These are phyloP conservation scores for Kluyveromyces marxianus DNA, from an alignment of 1,139 yeast genomes.

Conservation along the genomic window DNA sequence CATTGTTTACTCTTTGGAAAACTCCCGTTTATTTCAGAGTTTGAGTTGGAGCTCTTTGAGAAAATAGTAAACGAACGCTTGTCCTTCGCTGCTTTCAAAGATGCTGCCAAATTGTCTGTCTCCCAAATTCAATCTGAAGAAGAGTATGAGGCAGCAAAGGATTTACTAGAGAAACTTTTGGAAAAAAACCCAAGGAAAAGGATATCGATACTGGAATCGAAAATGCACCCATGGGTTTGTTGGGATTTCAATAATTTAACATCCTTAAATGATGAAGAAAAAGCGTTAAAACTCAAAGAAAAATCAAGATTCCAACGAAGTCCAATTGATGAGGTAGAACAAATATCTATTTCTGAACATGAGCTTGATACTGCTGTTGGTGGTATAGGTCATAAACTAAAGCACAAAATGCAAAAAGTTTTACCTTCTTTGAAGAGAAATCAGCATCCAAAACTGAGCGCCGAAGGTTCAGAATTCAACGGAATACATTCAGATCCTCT, in stretches of 20 bases:
- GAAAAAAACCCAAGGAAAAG: constrained; percentile 66
- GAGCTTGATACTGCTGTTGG: constrained; percentile 73
- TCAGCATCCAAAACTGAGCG: neutral
- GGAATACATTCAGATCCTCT: neutral
- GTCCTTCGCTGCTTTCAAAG: constrained; percentile 50
- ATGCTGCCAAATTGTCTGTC: constrained; percentile 30
- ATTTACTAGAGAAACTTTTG: constrained; percentile 54
- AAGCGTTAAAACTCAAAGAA: constrained; percentile 15
- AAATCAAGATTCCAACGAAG: constrained; percentile 22
- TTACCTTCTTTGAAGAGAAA: neutral
- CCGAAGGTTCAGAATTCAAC: neutral
- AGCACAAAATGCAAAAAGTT: constrained; percentile 34
- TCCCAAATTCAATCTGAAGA: constrained; percentile 32
- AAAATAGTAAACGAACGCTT: constrained; percentile 65
- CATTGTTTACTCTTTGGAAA: constrained; percentile 83
- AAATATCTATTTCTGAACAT: constrained; percentile 54
- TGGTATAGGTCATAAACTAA: constrained; percentile 66
- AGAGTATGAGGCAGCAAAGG: constrained; percentile 58
- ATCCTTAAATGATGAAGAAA: constrained; percentile 11
- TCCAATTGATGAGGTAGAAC: constrained; percentile 27
- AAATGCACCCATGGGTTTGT: constrained; percentile 60
- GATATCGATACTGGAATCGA: constrained; percentile 65
- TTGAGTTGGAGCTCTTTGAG: constrained; percentile 78
- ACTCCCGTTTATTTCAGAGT: constrained; percentile 85
- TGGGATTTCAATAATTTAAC: constrained; percentile 29